Evolutionary conservation across 1,284 basidiomycete genomes (phyloP).

Genomic region (Fistulinella cinereoalba): DNA sequence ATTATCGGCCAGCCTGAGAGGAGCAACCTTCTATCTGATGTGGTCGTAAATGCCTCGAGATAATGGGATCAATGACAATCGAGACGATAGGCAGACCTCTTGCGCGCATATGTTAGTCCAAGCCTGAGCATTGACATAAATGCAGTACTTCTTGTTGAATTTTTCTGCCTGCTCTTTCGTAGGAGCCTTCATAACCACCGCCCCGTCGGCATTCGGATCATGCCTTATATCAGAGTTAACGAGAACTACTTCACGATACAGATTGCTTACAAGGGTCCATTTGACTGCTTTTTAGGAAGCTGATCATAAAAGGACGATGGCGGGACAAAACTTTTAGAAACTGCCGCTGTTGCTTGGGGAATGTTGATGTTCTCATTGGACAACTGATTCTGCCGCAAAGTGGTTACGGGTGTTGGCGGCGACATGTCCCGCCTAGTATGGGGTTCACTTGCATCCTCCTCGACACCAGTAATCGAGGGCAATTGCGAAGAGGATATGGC

Average conservation of each 20-base stretch:
- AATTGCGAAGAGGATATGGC: slow-evolving; percentile 48
- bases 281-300: slow-evolving; percentile 42
- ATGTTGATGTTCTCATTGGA: slow-evolving; percentile 32
- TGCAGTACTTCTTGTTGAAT: slow-evolving; percentile 69
- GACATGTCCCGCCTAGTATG: slow-evolving; percentile 6
- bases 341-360: slow-evolving; percentile 2
- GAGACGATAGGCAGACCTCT: slow-evolving; percentile 68
- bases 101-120: slow-evolving; percentile 8
- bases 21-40: slow-evolving; percentile 85
- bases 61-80: slow-evolving; percentile 92
- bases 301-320: slow-evolving; percentile 60
- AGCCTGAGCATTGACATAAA: not conserved
- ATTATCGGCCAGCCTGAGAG: not conserved
- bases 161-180: slow-evolving; percentile 62
- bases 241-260: slow-evolving; percentile 1
- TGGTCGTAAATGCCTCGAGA: slow-evolving; percentile 74
- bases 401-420: not conserved
- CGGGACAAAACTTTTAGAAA: slow-evolving; percentile 46
- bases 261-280: slow-evolving; percentile 53
- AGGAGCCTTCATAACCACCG: slow-evolving; percentile 86
- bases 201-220: slow-evolving; percentile 72
- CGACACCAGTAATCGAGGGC: slow-evolving; percentile 43
- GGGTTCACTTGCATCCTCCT: slow-evolving; percentile 26
- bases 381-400: slow-evolving; percentile 4
- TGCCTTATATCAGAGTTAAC: slow-evolving; percentile 43